Conservation (phyloP, 2,329 filamentous ascomycete species). For the Byssothecium circinans region DNA sequence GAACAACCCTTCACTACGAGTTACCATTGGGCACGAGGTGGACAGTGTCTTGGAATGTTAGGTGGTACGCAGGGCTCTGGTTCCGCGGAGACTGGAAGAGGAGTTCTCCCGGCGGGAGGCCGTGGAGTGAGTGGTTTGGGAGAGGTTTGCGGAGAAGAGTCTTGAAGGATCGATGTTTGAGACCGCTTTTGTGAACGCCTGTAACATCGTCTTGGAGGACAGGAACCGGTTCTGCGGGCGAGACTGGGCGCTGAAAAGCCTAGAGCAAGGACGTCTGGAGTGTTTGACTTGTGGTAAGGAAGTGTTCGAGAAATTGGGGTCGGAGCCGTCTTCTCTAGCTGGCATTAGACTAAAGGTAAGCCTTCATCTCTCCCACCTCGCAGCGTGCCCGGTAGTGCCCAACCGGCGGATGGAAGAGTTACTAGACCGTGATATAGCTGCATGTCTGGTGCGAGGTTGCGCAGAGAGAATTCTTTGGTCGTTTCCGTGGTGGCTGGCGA, state of each 20-base stretch:
- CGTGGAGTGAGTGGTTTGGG: too few relatives aligned
- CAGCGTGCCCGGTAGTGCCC: neutral
- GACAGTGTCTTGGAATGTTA: conserved; percentile 65
- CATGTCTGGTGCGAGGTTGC: conserved; percentile 20
- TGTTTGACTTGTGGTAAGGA: conserved; percentile 57
- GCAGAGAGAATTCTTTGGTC: conserved; percentile 10
- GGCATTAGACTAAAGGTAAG: conserved; percentile 68
- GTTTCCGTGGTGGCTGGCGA: too few relatives aligned
- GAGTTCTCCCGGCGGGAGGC: conserved; percentile 39
- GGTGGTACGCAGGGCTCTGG: too few relatives aligned
- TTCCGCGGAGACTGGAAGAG: conserved; percentile 64
- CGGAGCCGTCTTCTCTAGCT: conserved; percentile 55
- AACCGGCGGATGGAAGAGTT: conserved; percentile 1
- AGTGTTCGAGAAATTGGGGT: conserved; percentile 60
- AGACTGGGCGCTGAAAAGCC: conserved; percentile 42
- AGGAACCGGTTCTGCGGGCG: conserved; percentile 49
- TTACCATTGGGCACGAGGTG: conserved; percentile 67
- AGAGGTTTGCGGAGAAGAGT: conserved; percentile 59
- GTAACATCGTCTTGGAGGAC: conserved; percentile 61
- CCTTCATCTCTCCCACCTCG: neutral
- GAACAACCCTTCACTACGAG: conserved; percentile 64
- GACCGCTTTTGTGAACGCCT: conserved; percentile 58
- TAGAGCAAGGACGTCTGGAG: conserved; percentile 53
- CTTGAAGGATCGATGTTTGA: conserved; percentile 60
- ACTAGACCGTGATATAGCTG: conserved; percentile 20